Base-by-base conservation (phyloP, 2,329 filamentous ascomycete species). In the Setomelanomma holmii region DNA sequence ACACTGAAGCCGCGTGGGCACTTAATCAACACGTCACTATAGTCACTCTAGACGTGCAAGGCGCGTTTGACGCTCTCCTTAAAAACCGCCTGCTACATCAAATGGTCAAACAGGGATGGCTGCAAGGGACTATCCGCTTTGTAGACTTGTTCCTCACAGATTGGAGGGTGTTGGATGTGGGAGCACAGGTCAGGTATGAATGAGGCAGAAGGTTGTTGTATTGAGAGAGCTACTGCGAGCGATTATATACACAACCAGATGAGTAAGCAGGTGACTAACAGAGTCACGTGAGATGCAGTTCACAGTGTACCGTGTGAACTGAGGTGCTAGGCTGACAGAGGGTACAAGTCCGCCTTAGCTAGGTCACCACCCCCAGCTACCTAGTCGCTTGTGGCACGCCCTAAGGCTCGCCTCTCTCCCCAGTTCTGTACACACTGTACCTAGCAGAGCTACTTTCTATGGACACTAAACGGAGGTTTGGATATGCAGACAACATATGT, bases 21-120 rank as follows among this genome's bases (percentile, higher is more conserved):
- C 4, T 7, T n/a, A 23, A 35, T 2, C 27, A 55, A 8, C 43
- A 39, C 4, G 47, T 51, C 8, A 55, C 52, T 14, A 55, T 55
- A 19, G 40, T 55, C 14, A 49, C 51, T 1, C 21, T 54, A 16
- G 51, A 54, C 24, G 46, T 54, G 3, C 36, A 54, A 16, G 46
- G 51, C 1, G 41, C 51, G 1, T 54, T 54, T 24, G 30, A 54
- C 23, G 45, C 46, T 1, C 42, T 54, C 3, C 51, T 54, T 10
- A 54, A 49, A 23, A 54, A 54, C 45, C 27, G 38, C 1, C 36
- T 49, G n/a, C 41, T 53, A 12, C 14, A 53, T 1, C 30, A 30
- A 17, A 53, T 53, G 41, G 51, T 20, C 42, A 30, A 30, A 12
- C 24, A 30, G 24, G 24, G 24, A 6, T 30, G 41, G 51, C 51